phyloP scores from a whole-genome alignment of 2,329 filamentous ascomycete genomes.

The Talaromyces sp. region DNA sequence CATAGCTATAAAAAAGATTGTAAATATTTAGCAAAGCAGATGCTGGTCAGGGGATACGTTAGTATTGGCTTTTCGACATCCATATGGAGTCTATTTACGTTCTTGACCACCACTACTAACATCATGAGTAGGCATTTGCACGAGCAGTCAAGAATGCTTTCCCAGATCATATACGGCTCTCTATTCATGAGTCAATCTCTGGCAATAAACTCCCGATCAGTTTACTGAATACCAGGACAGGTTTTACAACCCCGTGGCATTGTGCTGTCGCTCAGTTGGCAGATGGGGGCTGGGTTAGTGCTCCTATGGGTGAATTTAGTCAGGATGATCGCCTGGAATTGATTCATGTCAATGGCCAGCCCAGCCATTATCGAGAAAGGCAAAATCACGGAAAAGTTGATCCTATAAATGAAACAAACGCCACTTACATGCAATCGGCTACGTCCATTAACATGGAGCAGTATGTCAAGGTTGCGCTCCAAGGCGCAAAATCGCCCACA shows the following conservation, averaged over 20 bases:
- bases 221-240: constrained; percentile 44
- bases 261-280: constrained; percentile 29
- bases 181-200: constrained; percentile 53
- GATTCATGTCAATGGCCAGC: constrained; percentile 5
- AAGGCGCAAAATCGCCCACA: not conserved
- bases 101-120: not conserved
- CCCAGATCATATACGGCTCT: constrained; percentile 49
- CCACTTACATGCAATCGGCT: not conserved
- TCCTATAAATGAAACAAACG: not conserved
- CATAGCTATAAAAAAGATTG: constrained; percentile 40
- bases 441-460: not conserved
- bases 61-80: constrained; percentile 23
- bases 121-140: constrained; percentile 48
- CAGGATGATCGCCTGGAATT: constrained; percentile 9
- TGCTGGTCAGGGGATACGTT: constrained; percentile 54
- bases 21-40: constrained; percentile 54
- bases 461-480: not conserved
- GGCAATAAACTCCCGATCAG: constrained; percentile 51
- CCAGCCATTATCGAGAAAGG: constrained; percentile 11
- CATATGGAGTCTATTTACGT: not conserved
- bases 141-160: constrained; percentile 48
- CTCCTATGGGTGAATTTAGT: constrained; percentile 7
- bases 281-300: constrained; percentile 4
- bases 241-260: constrained; percentile 56
- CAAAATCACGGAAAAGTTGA: not conserved